Base-by-base conservation (phyloP, 495 filamentous ascomycete species). In the Penicillium alfredii region DNA sequence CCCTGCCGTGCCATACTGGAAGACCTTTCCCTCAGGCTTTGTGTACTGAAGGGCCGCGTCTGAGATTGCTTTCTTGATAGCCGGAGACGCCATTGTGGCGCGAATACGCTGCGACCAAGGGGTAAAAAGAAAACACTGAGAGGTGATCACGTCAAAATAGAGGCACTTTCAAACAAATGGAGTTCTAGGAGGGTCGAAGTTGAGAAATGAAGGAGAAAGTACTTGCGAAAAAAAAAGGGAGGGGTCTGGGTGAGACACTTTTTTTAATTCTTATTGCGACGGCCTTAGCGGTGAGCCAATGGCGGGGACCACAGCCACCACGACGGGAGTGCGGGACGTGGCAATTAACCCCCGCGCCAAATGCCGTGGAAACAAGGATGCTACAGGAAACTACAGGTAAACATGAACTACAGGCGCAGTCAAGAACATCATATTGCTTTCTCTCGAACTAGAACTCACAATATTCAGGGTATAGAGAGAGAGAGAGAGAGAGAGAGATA, bases 1-100 rank as follows among this genome's bases (percentile, higher is more conserved):
- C 33, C 92, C 92, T 22, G 92, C 93, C 31, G 92, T 99, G 48
- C 92, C 92, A 77, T 99, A 99, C 46, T 80, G 74, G 65, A 93
- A 97, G 19, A 77, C 63, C 41, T 68, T 76, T 30, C 76, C 82
- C 35, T 72, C 71, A 3, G 83, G 78, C 61, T 86, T 88, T 16
- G 82, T 73, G 43, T 72, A 71, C 35, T 67, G 61, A 45, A 53
- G 45, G 25, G 63, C 64, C 16, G 67, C 67, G 36, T 64, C 56
- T 30, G 60, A 33, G 54, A 71, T 69, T 21, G 66, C 66, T 52
- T 66, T 53, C 45, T 63, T 63, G 38, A 68, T 40, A 49, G 59
- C 58, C 19, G 57, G 59, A 49, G 67, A 69, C 49, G 63, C 67
- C 67, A 71, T 68, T 54, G 50, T 58, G 55, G 56, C 56, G 49